phyloP scores from a whole-genome alignment of 257 asterid species.

The Forsythia suspensa region DNA sequence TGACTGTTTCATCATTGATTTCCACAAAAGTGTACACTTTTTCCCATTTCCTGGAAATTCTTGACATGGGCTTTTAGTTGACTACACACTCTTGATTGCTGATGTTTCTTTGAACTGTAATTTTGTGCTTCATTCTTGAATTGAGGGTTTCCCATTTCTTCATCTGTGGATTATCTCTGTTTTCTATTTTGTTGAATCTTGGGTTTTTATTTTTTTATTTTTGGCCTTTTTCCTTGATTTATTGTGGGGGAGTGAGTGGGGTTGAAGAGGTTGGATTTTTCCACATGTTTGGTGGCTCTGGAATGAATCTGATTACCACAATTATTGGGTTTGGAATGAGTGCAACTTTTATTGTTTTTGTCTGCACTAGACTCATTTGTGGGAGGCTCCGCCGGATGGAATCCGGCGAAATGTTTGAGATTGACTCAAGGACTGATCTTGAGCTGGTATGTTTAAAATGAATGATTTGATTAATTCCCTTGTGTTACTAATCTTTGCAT shows the following conservation, averaged over 20 bases:
- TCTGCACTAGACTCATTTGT: conserved; percentile 78
- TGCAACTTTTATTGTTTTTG: conserved; percentile 89
- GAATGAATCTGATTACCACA: conserved; percentile 84
- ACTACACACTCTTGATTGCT: conserved; percentile 2
- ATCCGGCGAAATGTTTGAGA: conserved; percentile 67
- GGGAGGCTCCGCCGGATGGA: conserved; percentile 76
- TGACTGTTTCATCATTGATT: conserved; percentile 28
- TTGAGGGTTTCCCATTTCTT: conserved; percentile 26
- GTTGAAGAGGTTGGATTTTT: conserved; percentile 13
- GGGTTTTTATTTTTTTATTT: background rate
- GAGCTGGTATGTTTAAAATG: conserved; percentile 54
- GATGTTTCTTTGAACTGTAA: conserved; percentile 14
- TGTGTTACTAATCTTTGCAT: background rate
- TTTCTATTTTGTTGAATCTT: background rate
- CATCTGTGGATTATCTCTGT: conserved; percentile 21
- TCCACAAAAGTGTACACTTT: conserved; percentile 8
- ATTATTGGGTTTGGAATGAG: conserved; percentile 94
- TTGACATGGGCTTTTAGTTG: conserved; percentile 20
- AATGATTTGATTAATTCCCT: background rate
- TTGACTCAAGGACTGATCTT: conserved; percentile 72
- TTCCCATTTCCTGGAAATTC: conserved; percentile 21
- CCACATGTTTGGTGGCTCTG: conserved; percentile 68
- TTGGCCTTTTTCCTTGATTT: background rate
- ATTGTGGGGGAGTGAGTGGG: conserved; percentile 22
- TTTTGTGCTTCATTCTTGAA: conserved; percentile 18